Evolutionary conservation across 805 yeast genomes (phyloP), one percentile per base, ranked within the genome.

Genomic region (Saccharomycopsis javanensis): DNA sequence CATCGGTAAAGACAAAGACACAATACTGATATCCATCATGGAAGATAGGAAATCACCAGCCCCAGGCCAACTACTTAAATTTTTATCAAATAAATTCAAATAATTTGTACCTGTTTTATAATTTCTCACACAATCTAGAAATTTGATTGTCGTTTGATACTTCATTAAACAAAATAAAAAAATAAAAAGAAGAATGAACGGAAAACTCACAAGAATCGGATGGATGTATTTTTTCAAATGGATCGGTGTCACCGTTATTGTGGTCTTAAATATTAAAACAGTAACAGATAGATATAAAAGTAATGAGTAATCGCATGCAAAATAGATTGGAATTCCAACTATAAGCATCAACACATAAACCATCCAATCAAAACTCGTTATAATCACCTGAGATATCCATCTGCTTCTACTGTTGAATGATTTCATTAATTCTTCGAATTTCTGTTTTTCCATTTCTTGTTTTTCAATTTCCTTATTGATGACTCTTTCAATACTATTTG

Each of bases 11-110:
- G 91, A 79, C 48, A 87, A 72, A 1, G 92, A 79, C 0, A 85
- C 90, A 68, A 87, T 87, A 1, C 89, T 80, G 7, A 85, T 77
- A 64, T 86, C 94, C 85, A 87, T 83, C 62, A 86, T 68, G 0
- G 90, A 78, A 5, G 82, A 67, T 42, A 87, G 74, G 16, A 87
- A 73, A 65, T 87, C 95, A 1, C 96, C 96, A 13, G 91, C 87
- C 0, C 96, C 96, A 0, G 95, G 94, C 78, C 81, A 77, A 3
- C 67, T 64, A 55, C 61, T 60, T 25, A 60, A 42, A 5, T 30
- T 27, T 46, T 51, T 55, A 27, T 71, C 67, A 62, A 77, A 77
- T 28, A 87, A 72, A 57, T 76, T 70, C 50, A 83, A 67, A 64
- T 87, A 87, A 13, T 74, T 85, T 56, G 83, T 75, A 0, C 91